phyloP scores from a whole-genome alignment of 495 filamentous ascomycete genomes.

The Neurospora tetraspora region DNA sequence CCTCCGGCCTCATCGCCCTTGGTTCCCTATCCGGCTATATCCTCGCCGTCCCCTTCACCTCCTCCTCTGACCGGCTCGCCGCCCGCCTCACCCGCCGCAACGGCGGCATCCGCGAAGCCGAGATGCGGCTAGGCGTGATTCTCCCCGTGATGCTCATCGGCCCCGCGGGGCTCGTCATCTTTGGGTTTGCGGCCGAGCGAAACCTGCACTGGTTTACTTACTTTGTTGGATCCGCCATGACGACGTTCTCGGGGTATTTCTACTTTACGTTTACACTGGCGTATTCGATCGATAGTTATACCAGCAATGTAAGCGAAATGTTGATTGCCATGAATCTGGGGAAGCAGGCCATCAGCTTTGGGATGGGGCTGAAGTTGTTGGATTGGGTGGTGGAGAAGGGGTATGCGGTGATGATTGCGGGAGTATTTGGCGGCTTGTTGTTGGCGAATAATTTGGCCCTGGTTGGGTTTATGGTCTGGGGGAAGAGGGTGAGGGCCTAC shows the following conservation, averaged over 20 bases:
- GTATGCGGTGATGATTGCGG: conserved; percentile 48
- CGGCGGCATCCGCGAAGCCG: conserved; percentile 47
- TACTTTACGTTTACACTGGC: conserved; percentile 53
- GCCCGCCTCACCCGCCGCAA: conserved; percentile 46
- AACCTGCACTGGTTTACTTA: conserved; percentile 48
- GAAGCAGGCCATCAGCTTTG: conserved; percentile 55
- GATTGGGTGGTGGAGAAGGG: conserved; percentile 47
- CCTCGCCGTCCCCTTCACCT: conserved; percentile 46
- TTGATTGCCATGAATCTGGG: conserved; percentile 59
- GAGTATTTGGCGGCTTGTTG: conserved; percentile 45
- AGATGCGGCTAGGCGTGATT: conserved; percentile 51
- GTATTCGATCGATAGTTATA: conserved; percentile 49
- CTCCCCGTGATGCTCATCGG: conserved; percentile 44
- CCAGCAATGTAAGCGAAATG: conserved; percentile 51
- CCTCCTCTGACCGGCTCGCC: conserved; percentile 45
- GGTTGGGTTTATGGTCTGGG: conserved; percentile 45
- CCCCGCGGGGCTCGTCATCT: conserved; percentile 44
- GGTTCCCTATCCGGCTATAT: conserved; percentile 42
- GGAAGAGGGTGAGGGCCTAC: conserved; percentile 44
- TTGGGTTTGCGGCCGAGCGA: conserved; percentile 43
- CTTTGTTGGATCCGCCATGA: conserved; percentile 44
- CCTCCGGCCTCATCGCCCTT: conserved; percentile 46
- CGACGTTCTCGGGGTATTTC: conserved; percentile 43
- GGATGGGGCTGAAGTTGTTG: conserved; percentile 48
- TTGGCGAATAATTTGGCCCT: conserved; percentile 47